phyloP scores from a whole-genome alignment of 805 yeast genomes.

The Schizosaccharomyces cryophilus region DNA sequence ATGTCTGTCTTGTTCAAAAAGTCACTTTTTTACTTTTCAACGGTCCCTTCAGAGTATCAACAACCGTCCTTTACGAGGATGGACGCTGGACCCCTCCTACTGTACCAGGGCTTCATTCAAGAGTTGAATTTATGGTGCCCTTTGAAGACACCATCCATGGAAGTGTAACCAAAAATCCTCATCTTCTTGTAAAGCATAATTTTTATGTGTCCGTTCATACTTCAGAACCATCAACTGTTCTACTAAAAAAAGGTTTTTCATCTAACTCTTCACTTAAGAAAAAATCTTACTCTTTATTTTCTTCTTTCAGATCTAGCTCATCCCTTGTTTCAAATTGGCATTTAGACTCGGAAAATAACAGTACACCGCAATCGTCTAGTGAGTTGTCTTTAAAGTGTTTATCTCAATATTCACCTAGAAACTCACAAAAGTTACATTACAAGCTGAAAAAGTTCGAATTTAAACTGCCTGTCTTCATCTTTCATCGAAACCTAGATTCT shows the following conservation, averaged over 20 bases:
- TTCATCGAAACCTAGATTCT: background rate
- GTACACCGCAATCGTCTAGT: background rate
- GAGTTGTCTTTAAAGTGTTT: background rate
- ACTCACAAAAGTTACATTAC: background rate
- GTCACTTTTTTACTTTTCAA: background rate
- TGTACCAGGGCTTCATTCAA: background rate
- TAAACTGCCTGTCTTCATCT: background rate
- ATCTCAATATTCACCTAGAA: background rate
- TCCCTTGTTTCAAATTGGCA: background rate
- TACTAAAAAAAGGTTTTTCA: background rate
- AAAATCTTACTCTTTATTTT: background rate
- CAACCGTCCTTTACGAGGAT: background rate
- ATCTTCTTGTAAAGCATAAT: background rate
- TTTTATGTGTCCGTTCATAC: background rate
- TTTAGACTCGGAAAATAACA: background rate
- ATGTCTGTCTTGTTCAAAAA: background rate
- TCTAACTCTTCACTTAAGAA: background rate
- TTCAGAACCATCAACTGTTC: background rate
- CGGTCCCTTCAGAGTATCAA: background rate
- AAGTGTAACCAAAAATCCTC: background rate
- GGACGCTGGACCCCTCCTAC: background rate
- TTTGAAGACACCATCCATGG: background rate
- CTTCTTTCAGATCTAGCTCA: background rate
- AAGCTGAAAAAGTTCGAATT: background rate
- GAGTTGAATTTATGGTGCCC: background rate